phyloP scores from a whole-genome alignment of 495 filamentous ascomycete species.

The Penicillium cosmopolitanum region DNA sequence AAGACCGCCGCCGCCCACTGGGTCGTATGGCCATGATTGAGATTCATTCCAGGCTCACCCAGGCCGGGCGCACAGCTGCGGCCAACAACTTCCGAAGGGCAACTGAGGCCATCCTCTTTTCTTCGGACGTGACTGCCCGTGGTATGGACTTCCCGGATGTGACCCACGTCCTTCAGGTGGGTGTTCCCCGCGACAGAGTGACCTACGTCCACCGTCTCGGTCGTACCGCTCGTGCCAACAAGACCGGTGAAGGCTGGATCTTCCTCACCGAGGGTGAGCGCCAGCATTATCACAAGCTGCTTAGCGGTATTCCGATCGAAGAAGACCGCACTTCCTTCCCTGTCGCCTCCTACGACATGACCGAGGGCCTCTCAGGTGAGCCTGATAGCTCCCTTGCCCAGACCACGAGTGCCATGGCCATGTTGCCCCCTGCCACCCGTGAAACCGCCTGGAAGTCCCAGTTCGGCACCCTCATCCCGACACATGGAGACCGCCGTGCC shows the following conservation, averaged over 20 bases:
- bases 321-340: slow-evolving; percentile 54
- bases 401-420: slow-evolving; percentile 38
- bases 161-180: slow-evolving; percentile 72
- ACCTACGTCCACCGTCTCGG: slow-evolving; percentile 77
- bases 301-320: slow-evolving; percentile 68
- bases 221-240: slow-evolving; percentile 73
- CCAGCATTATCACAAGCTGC: slow-evolving; percentile 45
- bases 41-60: slow-evolving; percentile 82
- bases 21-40: slow-evolving; percentile 55
- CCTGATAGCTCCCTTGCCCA: slow-evolving; percentile 40
- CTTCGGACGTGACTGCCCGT: slow-evolving; percentile 91
- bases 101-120: slow-evolving; percentile 74
- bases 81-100: slow-evolving; percentile 71
- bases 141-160: slow-evolving; percentile 83
- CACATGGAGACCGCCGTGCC: slow-evolving; percentile 34
- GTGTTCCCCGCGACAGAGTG: slow-evolving; percentile 61
- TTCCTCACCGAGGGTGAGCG: slow-evolving; percentile 66
- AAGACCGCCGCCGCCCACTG: slow-evolving; percentile 45
- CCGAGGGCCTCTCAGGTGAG: slow-evolving; percentile 29
- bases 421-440: slow-evolving; percentile 45
- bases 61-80: slow-evolving; percentile 64
- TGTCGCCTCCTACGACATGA: slow-evolving; percentile 58
- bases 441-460: slow-evolving; percentile 55
- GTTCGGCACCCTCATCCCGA: slow-evolving; percentile 40
- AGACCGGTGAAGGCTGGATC: slow-evolving; percentile 80